These are phyloP conservation scores for Sedum album DNA, from an alignment of 164 flowering plant genomes.

Conservation along the genomic window DNA sequence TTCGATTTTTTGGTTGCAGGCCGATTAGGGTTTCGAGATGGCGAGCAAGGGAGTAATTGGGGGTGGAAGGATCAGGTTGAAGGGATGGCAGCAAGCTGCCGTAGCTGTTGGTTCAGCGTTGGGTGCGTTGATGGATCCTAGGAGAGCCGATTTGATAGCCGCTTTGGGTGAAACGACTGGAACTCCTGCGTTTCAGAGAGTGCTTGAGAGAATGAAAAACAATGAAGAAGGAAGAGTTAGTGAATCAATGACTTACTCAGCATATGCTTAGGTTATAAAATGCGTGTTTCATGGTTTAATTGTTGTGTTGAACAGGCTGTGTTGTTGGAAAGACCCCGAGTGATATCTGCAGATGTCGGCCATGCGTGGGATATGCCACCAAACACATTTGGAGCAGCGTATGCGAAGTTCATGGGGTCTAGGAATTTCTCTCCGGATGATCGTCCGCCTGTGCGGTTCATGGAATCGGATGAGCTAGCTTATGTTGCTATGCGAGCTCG, in stretches of 20 bases:
- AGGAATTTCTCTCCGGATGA: conserved; percentile 95
- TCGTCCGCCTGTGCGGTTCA: conserved; percentile 84
- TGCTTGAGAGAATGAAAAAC: conserved; percentile 73
- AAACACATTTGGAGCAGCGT: conserved; percentile 97
- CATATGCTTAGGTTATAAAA: background rate
- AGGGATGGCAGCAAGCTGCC: conserved; percentile 81
- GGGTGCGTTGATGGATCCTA: conserved; percentile 78
- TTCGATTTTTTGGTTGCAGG: background rate
- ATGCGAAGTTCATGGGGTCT: conserved; percentile 90
- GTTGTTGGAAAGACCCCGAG: conserved; percentile 75
- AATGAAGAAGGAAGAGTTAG: conserved; percentile 78
- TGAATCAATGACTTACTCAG: background rate
- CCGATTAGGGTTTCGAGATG: background rate
- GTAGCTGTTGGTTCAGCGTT: conserved; percentile 86
- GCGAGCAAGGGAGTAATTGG: conserved; percentile 27
- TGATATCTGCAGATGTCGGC: conserved; percentile 61
- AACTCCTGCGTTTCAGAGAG: conserved; percentile 77
- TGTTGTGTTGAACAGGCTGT: conserved; percentile 39
- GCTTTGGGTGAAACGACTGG: conserved; percentile 97
- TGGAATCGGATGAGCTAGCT: conserved; percentile 88
- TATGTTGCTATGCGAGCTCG: conserved; percentile 86
- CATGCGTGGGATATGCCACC: conserved; percentile 86
- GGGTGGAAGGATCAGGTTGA: conserved; percentile 49
- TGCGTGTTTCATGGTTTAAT: background rate
- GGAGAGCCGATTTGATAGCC: conserved; percentile 91